Evolutionary conservation across 73 alveolate species (phyloP).

Genomic region (Uronychia binucleata): DNA sequence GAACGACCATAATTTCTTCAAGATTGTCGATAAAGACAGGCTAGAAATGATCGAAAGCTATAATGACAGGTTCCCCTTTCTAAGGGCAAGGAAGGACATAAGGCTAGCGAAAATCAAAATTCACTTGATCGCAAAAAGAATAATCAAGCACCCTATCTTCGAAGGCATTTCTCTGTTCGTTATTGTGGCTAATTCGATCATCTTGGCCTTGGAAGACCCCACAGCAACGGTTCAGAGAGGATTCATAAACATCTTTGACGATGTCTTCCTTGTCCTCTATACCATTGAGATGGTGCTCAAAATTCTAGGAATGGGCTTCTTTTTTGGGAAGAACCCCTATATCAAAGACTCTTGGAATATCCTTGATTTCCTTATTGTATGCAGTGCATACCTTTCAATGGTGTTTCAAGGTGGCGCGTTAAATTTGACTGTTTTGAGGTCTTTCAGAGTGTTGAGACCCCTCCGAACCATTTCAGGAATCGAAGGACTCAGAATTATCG

Average conservation of each 20-base stretch:
- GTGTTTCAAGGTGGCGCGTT: constrained; percentile 49
- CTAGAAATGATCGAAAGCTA: constrained; percentile 26
- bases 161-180: constrained; percentile 57
- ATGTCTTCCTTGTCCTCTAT: constrained; percentile 47
- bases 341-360: constrained; percentile 86
- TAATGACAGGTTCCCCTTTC: constrained; percentile 46
- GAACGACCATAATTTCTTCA: constrained; percentile 26
- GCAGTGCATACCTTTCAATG: constrained; percentile 71
- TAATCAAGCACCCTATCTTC: constrained; percentile 25
- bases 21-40: constrained; percentile 41
- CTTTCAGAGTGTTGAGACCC: constrained; percentile 96
- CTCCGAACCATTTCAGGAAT: constrained; percentile 94
- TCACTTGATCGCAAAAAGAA: constrained; percentile 16
- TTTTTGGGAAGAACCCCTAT: constrained; percentile 70
- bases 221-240: constrained; percentile 40
- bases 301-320: constrained; percentile 64
- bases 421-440: constrained; percentile 85
- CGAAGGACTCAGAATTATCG: constrained; percentile 92
- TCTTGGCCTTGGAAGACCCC: constrained; percentile 86
- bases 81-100: constrained; percentile 26
- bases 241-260: constrained; percentile 15
- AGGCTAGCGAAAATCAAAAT: constrained; percentile 16
- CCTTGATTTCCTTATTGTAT: constrained; percentile 67
- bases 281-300: constrained; percentile 65
- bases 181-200: constrained; percentile 63